Conservation (phyloP, 148 eudicot genomes). For the Vaccinium myrtillus region DNA sequence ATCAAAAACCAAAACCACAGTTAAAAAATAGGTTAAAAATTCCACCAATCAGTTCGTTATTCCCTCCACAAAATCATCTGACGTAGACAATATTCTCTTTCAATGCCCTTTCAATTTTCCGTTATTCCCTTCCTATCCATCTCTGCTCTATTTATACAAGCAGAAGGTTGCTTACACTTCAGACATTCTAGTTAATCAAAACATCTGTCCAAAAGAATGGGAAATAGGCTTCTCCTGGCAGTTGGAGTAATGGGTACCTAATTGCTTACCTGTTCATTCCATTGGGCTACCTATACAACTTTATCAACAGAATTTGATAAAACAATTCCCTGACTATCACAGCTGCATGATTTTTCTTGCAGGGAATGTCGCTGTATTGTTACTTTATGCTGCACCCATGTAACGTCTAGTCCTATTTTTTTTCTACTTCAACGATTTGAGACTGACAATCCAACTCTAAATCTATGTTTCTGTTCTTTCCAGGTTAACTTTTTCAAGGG, state of each 20-base stretch:
- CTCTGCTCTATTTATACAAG: conserved; percentile 20
- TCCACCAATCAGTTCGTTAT: neutral
- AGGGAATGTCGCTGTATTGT: conserved; percentile 73
- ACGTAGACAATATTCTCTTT: neutral
- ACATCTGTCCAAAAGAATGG: conserved; percentile 37
- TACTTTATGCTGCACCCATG: conserved; percentile 78
- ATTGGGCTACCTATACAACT: too few relatives aligned
- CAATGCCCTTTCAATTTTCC: neutral
- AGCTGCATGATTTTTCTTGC: conserved; percentile 30
- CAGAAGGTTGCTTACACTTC: conserved; percentile 1
- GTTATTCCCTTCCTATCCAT: conserved; percentile 9
- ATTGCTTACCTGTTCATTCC: neutral
- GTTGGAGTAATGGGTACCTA: conserved; percentile 66
- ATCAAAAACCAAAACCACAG: too few relatives aligned
- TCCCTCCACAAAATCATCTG: neutral
- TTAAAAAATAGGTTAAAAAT: too few relatives aligned
- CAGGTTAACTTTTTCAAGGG: conserved; percentile 66
- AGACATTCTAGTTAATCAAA: neutral
- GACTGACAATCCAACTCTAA: neutral
- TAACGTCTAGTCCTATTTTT: conserved; percentile 24
- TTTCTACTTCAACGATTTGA: neutral
- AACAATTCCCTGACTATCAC: neutral
- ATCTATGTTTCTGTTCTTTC: conserved; percentile 14
- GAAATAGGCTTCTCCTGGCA: conserved; percentile 47
- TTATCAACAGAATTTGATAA: too few relatives aligned